Base-by-base conservation (phyloP, 352 stramenopile species). In the Globisporangium acanthophoron region DNA sequence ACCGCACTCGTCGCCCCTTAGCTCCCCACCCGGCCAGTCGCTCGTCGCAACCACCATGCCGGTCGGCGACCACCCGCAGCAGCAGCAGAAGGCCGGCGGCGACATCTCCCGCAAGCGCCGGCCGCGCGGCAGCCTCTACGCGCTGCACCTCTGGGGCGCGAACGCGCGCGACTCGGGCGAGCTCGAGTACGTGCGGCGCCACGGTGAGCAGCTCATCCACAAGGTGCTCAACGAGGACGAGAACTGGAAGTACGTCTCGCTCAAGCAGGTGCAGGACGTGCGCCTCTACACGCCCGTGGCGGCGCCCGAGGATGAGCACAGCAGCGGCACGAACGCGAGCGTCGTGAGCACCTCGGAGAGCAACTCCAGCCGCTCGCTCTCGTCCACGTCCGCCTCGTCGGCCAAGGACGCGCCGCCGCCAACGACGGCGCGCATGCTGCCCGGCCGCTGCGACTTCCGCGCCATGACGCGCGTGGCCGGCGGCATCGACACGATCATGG, bases 401-500 rank as follows among this genome's bases (percentile, higher is more conserved):
- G 41, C 40, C 15, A 65, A 49, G 44, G 44, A 49, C 44, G 12
- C 37, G 13, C 37, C 37, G 45, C 68, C 61, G 18, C 54, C 54
- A 11, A 56, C 62, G n/a, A 24, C 54, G 29, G 46, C 61, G 18
- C 53, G 61, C 43, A 44, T 60, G 18, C 48, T 76, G 29, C 56
- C 67, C 2, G 67, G 69, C 0, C 67, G 77, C 37, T 80, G 73
- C 43, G 81, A 89, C 58, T 89, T 87, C 59, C 77, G 81, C 52
- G 81, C 75, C 63, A 72, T 83, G 62, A 91, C 79, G 31, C 74
- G 74, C 50, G 73, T 89, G 27, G 77, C 79, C 9, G 81, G 81
- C 9, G 74, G 60, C 18, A 57, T 89, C 1, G 75, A 91, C 37
- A 74, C 68, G 3, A 63, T 91, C 21, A 48, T 91, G 52, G 76